Evolutionary conservation across 2,329 filamentous ascomycete species (phyloP), one percentile per base, ranked within the genome.

Genomic region (Xenoacremonium recifei): DNA sequence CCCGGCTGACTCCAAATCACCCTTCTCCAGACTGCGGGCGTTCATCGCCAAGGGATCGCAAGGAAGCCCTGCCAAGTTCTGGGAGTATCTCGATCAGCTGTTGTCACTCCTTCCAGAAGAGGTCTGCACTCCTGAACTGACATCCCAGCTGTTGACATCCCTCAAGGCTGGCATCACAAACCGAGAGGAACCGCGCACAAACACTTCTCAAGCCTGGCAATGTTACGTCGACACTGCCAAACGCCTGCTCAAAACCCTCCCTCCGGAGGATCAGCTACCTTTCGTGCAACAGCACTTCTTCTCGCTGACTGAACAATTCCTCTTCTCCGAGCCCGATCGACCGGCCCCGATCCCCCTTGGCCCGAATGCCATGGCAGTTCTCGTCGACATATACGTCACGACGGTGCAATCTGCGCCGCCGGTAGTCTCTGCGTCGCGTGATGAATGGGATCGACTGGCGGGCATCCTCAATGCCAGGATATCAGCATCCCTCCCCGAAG

Each of bases 41-140:
- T 93, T 95, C 53, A 70, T 97, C 6, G 83, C 87, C 48, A 87
- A 84, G 55, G 92, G 93, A 3, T 95, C 92, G 0, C 88, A 96
- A 57, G 80, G 82, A n/a, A 85, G 86, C 3, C 72, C 80, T 0
- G 67, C 75, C 4, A 77, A 75, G 9, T 96, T 84, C 59, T 99
- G 93, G 93, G 65, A 73, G 19, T 79, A 77, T 13, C 62, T 95
- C 21, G 72, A 76, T 29, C 69, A 73, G 21, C 66, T 97, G 0
- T 60, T 96, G 5, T 69, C 77, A 17, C 62, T 82, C 1, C 60
- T 92, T 2, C 71, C 85, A 36, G 52, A 63, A 3, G 66, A 76
- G 12, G 54, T 67, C 2, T 57, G 70, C 5, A 57, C 61, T 1
- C 39, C 61, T 4, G 72, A 82, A 3, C 76, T 78, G 18, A 76